Conservation (phyloP, 352 stramenopile genomes). For the Phytophthora pistaciae region DNA sequence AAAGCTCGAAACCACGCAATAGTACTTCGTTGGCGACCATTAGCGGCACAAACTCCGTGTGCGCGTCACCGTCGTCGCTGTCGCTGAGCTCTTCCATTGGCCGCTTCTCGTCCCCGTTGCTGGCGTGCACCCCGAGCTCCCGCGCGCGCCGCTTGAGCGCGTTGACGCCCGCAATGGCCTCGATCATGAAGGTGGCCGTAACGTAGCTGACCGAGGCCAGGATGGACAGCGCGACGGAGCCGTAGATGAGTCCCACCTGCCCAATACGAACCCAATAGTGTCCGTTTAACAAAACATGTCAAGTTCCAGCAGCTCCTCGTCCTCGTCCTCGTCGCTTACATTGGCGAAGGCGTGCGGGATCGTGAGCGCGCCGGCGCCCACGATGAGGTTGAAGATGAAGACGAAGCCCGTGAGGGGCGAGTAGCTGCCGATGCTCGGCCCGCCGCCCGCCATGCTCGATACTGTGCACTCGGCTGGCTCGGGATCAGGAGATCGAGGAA, state of each 20-base stretch:
- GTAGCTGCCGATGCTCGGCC: slow-evolving; percentile 72
- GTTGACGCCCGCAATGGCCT: slow-evolving; percentile 85
- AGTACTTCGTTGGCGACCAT: slow-evolving; percentile 81
- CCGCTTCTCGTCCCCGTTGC: slow-evolving; percentile 33
- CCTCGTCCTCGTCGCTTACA: slow-evolving; percentile 29
- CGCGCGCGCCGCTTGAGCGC: slow-evolving; percentile 66
- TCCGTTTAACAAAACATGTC: too few relatives aligned
- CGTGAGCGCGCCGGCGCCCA: slow-evolving; percentile 85
- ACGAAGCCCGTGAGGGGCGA: slow-evolving; percentile 89
- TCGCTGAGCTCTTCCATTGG: slow-evolving; percentile 40
- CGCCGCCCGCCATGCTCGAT: slow-evolving; percentile 58
- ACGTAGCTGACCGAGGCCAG: slow-evolving; percentile 82
- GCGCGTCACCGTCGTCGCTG: slow-evolving; percentile 51
- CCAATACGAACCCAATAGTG: background rate
- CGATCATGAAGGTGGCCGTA: slow-evolving; percentile 88
- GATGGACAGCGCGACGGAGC: slow-evolving; percentile 58
- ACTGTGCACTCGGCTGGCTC: background rate
- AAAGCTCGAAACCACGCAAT: slow-evolving; percentile 26
- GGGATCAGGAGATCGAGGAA: slow-evolving; percentile 15
- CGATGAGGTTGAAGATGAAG: slow-evolving; percentile 94
- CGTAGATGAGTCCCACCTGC: slow-evolving; percentile 82
- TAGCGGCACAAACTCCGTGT: slow-evolving; percentile 80
- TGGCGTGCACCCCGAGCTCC: slow-evolving; percentile 45
- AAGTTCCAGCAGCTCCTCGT: too few relatives aligned
- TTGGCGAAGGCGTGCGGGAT: slow-evolving; percentile 89